Evolutionary conservation across 2,329 filamentous ascomycete genomes (phyloP), one percentile per base, ranked within the genome.

Genomic region (Xylariaceae sp.): DNA sequence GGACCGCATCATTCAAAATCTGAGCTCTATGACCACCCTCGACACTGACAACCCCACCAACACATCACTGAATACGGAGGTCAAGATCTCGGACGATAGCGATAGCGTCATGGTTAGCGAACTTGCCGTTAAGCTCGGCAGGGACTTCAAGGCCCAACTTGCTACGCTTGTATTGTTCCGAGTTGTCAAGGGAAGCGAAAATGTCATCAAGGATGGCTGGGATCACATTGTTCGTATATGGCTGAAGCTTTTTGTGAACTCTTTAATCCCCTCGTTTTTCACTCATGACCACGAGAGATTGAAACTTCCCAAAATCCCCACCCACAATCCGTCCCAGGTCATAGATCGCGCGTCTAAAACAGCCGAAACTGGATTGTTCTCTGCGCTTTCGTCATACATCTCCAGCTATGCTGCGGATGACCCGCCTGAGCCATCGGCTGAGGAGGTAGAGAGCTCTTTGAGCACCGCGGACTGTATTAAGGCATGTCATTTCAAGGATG

Each of bases 321-420:
- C 97, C 36, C 91, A 96, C 57, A 88, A 81, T 11, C 90, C 93
- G 2, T 93, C 89, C 9, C 90, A 96, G 59, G 80, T 97, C 37
- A 90, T 98, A 50, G 93, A 97, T 61, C 82, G 91, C 42, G 89
- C 83, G 42, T 76, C 86, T 32, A 86, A 88, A 49, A 73, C 83
- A 26, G 79, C 74, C 43, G 93, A 98, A 19, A 82, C 83, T 2
- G 89, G 93, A 4, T 78, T 98, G 37, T 89, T 98, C 61, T 95
- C 90, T 3, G 89, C 91, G 1, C 88, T 98, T 56, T 94, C 91
- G 1, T 95, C 87, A 4, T 98, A 97, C 57, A 89, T 98, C 24
- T 95, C 90, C n/a, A 97, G 91, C 63, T 97, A 98, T 62, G 93
- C 94, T 32, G 94, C 93, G 9, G 93, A 97, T 63, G 93, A 98